Base-by-base conservation (phyloP, 805 yeast species). In the Yarrowia phangngaensis region DNA sequence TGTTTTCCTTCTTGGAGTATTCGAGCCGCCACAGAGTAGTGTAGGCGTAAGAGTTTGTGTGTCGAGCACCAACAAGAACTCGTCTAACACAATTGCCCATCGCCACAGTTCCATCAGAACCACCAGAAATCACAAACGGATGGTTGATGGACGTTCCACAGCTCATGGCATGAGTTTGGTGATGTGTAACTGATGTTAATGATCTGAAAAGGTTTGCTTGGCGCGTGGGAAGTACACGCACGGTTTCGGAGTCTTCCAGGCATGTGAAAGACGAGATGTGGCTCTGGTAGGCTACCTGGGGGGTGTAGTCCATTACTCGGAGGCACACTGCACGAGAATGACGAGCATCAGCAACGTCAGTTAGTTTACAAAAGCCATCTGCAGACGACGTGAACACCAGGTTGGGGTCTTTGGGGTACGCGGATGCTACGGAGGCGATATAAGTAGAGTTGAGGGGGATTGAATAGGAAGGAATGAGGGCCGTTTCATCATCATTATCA, bases 71-170 rank as follows among this genome's bases (percentile, higher is more conserved):
- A 2, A 58, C 56, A 46, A 59, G 41, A 2, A 61, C 54, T 13
- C 66, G 54, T 13, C 67, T 66, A 2, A 68, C 60, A 4, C 68
- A 45, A 51, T 74, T 75, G 12, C 68, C 65, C 4, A 74, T 60
- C 32, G 64, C 63, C 2, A 76, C 53, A 1, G 62, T 58, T 1
- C 82, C 82, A 56, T 76, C 79, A 2, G 77, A 58, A 3, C 75
- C 71, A 3, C 80, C 80, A 6, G 71, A 56, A 8, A 75, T 54
- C 1, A 70, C 45, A 51, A 74, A 57, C 8, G 81, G 80, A 53
- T 77, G 82, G 8, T 64, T 31, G 9, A 56, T 53, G 0, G 79
- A 72, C 0, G 70, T 54, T 0, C 71, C 71, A 1, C 72, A 48
- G 0, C 73, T 56, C 13, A 68, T 65, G 2, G 71, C 62, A 0